These are phyloP conservation scores for Dendrothele bispora DNA, from an alignment of 768 basidiomycete species.

Conservation along the genomic window DNA sequence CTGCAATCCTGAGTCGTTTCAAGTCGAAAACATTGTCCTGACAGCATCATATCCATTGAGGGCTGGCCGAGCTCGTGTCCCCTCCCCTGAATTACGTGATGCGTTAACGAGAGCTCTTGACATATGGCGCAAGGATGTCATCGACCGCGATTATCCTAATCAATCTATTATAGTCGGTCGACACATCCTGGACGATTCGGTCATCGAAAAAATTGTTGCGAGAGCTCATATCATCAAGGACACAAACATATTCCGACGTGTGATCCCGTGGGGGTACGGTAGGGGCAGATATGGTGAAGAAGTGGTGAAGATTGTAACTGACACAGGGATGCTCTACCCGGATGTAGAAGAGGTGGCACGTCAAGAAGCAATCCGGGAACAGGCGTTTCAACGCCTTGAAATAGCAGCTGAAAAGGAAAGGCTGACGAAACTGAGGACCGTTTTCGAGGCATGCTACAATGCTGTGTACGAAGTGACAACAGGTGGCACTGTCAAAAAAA, in stretches of 20 bases:
- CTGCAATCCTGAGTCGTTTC: slow-evolving; percentile 7
- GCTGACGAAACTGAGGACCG: not conserved
- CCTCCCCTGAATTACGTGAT: slow-evolving; percentile 3
- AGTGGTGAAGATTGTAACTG: not conserved
- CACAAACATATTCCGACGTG: not conserved
- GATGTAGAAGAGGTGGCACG: slow-evolving; percentile 1
- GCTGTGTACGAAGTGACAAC: too few relatives aligned
- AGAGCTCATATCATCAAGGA: slow-evolving; percentile 7
- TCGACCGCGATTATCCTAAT: slow-evolving; percentile 1
- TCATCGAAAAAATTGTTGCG: slow-evolving; percentile 5
- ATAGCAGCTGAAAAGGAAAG: slow-evolving; percentile 4
- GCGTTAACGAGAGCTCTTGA: slow-evolving; percentile 4
- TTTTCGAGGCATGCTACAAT: slow-evolving; percentile 8
- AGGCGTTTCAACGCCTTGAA: not conserved
- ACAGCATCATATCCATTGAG: not conserved
- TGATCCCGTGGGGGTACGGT: slow-evolving; percentile 1
- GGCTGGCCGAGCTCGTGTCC: slow-evolving; percentile 1
- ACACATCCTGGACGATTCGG: slow-evolving; percentile 1
- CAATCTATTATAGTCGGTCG: slow-evolving; percentile 12
- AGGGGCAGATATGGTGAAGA: not conserved
- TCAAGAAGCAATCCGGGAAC: slow-evolving; percentile 1
- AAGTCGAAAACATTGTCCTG: not conserved
- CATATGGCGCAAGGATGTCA: slow-evolving; percentile 1
- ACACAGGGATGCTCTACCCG: not conserved
- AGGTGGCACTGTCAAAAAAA: too few relatives aligned